phyloP scores from a whole-genome alignment of 140 eudicot genomes.

The Bidens hawaiensis region DNA sequence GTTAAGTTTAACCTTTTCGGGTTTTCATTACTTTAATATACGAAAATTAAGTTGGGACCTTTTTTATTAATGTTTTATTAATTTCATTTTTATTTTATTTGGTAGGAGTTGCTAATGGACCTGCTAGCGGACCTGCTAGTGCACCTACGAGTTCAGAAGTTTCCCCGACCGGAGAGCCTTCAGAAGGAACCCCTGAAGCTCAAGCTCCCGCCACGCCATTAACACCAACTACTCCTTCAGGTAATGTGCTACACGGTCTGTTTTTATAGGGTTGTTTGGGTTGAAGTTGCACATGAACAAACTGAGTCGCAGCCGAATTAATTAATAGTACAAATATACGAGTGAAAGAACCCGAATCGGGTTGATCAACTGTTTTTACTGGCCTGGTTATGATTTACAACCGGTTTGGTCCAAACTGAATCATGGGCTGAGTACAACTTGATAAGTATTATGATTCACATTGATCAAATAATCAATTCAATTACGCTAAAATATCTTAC shows the following conservation, averaged over 20 bases:
- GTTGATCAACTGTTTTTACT: too few relatives aligned
- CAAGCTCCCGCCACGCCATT: slow-evolving; percentile 35
- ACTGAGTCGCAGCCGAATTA: neutral
- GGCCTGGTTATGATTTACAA: too few relatives aligned
- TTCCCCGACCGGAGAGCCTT: slow-evolving; percentile 31
- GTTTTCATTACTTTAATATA: too few relatives aligned
- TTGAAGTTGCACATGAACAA: neutral
- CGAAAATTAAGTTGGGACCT: too few relatives aligned
- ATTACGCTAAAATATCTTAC: too few relatives aligned
- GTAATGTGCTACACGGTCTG: slow-evolving; percentile 21
- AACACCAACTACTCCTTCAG: slow-evolving; percentile 29
- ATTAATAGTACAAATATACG: too few relatives aligned
- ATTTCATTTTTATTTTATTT: neutral
- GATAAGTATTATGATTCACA: too few relatives aligned
- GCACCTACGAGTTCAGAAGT: slow-evolving; percentile 35
- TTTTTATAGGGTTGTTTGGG: neutral
- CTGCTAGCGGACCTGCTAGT: slow-evolving; percentile 30
- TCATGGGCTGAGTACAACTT: too few relatives aligned
- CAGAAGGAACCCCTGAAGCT: slow-evolving; percentile 32
- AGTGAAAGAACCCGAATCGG: too few relatives aligned
- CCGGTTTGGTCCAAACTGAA: too few relatives aligned
- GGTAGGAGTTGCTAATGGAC: slow-evolving; percentile 34
- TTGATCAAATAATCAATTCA: too few relatives aligned
- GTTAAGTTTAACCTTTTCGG: too few relatives aligned
- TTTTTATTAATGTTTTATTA: neutral